These are phyloP conservation scores for Pichia sp. DNA, from an alignment of 1,139 yeast species.

Conservation along the genomic window DNA sequence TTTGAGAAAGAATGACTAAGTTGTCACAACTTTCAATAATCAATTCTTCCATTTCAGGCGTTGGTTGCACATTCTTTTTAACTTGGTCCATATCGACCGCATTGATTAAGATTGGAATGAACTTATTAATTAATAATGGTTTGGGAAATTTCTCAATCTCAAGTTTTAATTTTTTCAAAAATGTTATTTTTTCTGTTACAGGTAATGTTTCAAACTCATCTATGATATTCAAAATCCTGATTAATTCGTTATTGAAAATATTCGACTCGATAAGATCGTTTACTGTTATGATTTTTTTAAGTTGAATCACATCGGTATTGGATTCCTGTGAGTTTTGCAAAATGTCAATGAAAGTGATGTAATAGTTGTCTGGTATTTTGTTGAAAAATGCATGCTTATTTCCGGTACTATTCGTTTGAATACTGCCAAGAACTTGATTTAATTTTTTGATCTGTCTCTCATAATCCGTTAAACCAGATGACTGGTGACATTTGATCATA, in stretches of 20 bases:
- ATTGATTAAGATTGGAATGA: slow-evolving; percentile 64
- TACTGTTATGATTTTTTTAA: slow-evolving; percentile 42
- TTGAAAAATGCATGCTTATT: slow-evolving; percentile 27
- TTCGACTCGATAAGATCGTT: slow-evolving; percentile 52
- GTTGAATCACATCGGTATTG: slow-evolving; percentile 38
- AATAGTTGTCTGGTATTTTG: slow-evolving; percentile 30
- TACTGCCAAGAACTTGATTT: slow-evolving; percentile 19
- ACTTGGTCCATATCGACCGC: slow-evolving; percentile 31
- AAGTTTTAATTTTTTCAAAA: slow-evolving; percentile 59
- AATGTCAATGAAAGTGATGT: slow-evolving; percentile 23
- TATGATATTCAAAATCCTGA: slow-evolving; percentile 75
- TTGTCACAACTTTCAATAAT: slow-evolving; percentile 54
- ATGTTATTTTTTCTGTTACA: slow-evolving; percentile 61
- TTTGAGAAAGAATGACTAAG: slow-evolving; percentile 59
- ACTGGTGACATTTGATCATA: slow-evolving; percentile 38
- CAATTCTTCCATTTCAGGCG: slow-evolving; percentile 42
- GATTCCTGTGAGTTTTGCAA: slow-evolving; percentile 28
- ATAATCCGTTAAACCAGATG: slow-evolving; percentile 32
- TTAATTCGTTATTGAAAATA: slow-evolving; percentile 72
- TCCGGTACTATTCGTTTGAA: background rate
- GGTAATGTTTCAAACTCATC: slow-evolving; percentile 82
- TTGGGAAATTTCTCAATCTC: slow-evolving; percentile 69
- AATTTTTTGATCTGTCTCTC: slow-evolving; percentile 28
- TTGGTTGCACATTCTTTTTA: slow-evolving; percentile 31
- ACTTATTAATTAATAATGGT: slow-evolving; percentile 62